phyloP scores from a whole-genome alignment of 148 eudicot genomes.

The Silene conica region DNA sequence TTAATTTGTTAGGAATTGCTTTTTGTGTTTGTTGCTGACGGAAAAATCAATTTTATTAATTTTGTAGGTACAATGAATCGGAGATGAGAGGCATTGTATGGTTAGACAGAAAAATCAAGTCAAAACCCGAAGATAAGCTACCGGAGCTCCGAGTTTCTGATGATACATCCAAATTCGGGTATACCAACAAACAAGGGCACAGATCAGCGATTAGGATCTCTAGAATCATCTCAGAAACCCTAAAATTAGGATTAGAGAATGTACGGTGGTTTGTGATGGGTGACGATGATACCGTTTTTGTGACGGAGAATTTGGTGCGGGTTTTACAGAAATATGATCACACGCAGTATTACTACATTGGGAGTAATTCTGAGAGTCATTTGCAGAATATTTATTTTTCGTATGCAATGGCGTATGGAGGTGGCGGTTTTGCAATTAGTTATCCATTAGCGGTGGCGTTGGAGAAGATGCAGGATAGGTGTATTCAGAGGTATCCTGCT shows the following conservation, averaged over 20 bases:
- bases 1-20: too few relatives aligned
- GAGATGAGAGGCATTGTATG: slow-evolving; percentile 68
- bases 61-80: slow-evolving; percentile 30
- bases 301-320: slow-evolving; percentile 64
- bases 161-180: slow-evolving; percentile 53
- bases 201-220: slow-evolving; percentile 87
- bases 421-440: slow-evolving; percentile 94
- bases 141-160: slow-evolving; percentile 58
- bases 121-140: slow-evolving; percentile 20
- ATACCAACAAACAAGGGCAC: slow-evolving; percentile 64
- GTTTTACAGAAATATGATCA: slow-evolving; percentile 68
- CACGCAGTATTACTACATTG: slow-evolving; percentile 63
- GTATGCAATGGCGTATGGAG: slow-evolving; percentile 90
- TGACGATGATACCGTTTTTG: slow-evolving; percentile 84
- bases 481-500: slow-evolving; percentile 76
- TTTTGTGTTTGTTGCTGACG: too few relatives aligned
- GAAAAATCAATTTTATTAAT: too few relatives aligned
- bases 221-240: slow-evolving; percentile 72
- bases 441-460: slow-evolving; percentile 77
- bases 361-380: slow-evolving; percentile 72
- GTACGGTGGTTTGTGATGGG: slow-evolving; percentile 89
- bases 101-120: slow-evolving; percentile 46
- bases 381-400: slow-evolving; percentile 82
- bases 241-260: slow-evolving; percentile 44
- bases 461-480: slow-evolving; percentile 72